Evolutionary conservation across 192 early-diverging fungal species (phyloP).

Genomic region (Coemansia interrupta): DNA sequence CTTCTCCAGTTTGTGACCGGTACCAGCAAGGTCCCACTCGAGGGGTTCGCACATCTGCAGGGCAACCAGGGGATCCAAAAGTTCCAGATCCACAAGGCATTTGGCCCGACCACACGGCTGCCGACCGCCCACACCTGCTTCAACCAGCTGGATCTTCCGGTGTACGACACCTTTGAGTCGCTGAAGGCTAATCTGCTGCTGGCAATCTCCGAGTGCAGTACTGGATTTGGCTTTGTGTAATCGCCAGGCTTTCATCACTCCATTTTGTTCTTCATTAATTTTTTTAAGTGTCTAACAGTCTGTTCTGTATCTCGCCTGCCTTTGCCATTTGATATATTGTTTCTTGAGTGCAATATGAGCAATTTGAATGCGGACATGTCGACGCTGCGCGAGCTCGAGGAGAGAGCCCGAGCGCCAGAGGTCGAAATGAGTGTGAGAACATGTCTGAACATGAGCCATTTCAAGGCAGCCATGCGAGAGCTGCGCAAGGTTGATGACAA

Average conservation of each 20-base stretch:
- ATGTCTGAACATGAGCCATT: constrained; percentile 58
- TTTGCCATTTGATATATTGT: not conserved
- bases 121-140: constrained; percentile 99
- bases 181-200: constrained; percentile 76
- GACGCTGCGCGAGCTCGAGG: constrained; percentile 31
- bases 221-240: constrained; percentile 86
- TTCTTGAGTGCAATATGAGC: not conserved
- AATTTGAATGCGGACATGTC: constrained; percentile 11
- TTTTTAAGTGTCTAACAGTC: too few relatives aligned
- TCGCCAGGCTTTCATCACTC: not conserved
- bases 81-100: constrained; percentile 99
- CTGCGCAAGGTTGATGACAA: constrained; percentile 77
- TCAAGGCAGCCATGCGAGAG: constrained; percentile 63
- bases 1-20: constrained; percentile 96
- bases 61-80: constrained; percentile 92
- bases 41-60: constrained; percentile 89
- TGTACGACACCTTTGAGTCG: constrained; percentile 88
- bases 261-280: too few relatives aligned
- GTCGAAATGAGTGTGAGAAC: constrained; percentile 45
- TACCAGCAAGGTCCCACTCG: constrained; percentile 96
- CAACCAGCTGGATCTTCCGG: constrained; percentile 95
- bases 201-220: constrained; percentile 89
- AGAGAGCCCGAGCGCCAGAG: constrained; percentile 15
- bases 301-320: not conserved
- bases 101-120: constrained; percentile 75